Conservation (phyloP, 2,329 filamentous ascomycete genomes). For the Sporothrix dimorphospora region DNA sequence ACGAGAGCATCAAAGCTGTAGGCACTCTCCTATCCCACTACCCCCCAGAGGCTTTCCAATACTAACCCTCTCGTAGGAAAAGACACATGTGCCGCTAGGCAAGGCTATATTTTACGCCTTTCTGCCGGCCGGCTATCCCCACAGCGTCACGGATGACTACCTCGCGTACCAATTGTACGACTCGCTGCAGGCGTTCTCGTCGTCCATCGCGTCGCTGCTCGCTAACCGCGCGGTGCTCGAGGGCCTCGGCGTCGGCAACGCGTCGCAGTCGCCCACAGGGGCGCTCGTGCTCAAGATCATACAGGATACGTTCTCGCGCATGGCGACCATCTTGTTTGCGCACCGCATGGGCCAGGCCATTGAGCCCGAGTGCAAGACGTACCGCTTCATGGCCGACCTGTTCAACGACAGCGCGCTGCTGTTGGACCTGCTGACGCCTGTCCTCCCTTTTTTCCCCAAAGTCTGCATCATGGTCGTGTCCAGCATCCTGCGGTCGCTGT, state of each 20-base stretch:
- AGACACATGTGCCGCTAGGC: conserved; percentile 42
- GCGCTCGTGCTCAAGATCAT: conserved; percentile 82
- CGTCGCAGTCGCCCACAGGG: conserved; percentile 74
- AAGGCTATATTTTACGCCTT: conserved; percentile 68
- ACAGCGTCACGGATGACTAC: conserved; percentile 85
- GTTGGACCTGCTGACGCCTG: conserved; percentile 80
- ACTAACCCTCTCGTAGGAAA: conserved; percentile 37
- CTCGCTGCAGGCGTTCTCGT: conserved; percentile 82
- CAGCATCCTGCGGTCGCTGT: conserved; percentile 64
- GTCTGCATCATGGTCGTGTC: conserved; percentile 54
- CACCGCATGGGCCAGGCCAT: conserved; percentile 79
- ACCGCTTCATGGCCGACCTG: conserved; percentile 82
- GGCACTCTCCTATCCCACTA: conserved; percentile 17
- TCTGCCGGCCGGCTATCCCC: conserved; percentile 83
- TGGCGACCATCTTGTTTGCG: conserved; percentile 86
- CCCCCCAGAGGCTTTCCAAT: background rate
- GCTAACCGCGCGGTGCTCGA: conserved; percentile 82
- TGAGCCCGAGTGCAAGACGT: conserved; percentile 89
- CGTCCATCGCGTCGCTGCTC: conserved; percentile 76
- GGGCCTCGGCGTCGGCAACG: conserved; percentile 79
- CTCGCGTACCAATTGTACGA: conserved; percentile 71
- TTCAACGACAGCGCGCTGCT: conserved; percentile 88
- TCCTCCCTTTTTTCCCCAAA: conserved; percentile 61
- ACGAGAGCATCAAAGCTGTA: conserved; percentile 37
- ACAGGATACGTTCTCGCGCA: conserved; percentile 77